Evolutionary conservation across 2,329 filamentous ascomycete genomes (phyloP).

Genomic region (Cladophialophora psammophila): DNA sequence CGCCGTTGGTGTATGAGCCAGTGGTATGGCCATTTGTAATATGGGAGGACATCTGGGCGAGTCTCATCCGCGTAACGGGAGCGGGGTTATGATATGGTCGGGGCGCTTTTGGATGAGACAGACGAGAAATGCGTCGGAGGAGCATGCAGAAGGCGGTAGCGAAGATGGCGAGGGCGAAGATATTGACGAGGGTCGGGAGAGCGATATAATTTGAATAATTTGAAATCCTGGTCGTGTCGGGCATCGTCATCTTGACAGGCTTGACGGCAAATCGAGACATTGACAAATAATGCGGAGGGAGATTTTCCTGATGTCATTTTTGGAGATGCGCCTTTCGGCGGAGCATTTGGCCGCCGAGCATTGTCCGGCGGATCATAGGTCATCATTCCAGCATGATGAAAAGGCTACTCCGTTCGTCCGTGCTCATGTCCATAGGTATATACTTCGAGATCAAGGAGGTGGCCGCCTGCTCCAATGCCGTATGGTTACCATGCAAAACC

Average conservation of each 20-base stretch:
- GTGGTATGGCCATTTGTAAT: conserved; percentile 40
- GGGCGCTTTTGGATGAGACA: conserved; percentile 20
- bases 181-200: not conserved
- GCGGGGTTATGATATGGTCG: not conserved
- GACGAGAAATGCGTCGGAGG: conserved; percentile 24
- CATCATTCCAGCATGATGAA: not conserved
- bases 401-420: not conserved
- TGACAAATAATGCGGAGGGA: conserved; percentile 9
- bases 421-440: not conserved
- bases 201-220: not conserved
- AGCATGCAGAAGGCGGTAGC: conserved; percentile 31
- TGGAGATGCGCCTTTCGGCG: conserved; percentile 1
- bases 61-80: conserved; percentile 44
- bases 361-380: not conserved
- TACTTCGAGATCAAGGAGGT: not conserved
- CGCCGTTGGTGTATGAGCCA: conserved; percentile 19
- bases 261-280: conserved; percentile 4
- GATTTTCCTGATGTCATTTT: conserved; percentile 1
- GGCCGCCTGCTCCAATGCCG: not conserved
- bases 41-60: conserved; percentile 57
- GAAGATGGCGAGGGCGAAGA: conserved; percentile 19
- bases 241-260: conserved; percentile 11
- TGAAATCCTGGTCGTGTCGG: not conserved
- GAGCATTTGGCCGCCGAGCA: not conserved
- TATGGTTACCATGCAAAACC: not conserved